Evolutionary conservation across 164 flowering plant species (phyloP).

Genomic region (Dillenia suffruticosa): DNA sequence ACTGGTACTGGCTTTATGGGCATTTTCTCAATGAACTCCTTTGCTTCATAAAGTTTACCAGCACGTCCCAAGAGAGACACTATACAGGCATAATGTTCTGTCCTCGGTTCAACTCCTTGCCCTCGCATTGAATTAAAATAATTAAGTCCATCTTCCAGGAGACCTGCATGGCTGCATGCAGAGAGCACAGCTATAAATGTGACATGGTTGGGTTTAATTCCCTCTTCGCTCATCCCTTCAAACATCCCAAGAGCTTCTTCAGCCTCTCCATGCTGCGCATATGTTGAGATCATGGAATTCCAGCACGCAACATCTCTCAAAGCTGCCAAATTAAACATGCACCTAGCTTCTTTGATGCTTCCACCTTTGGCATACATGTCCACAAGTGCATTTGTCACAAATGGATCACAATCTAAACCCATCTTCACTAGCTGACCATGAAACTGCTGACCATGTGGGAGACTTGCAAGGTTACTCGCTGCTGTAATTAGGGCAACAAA

Average conservation of each 20-base stretch:
- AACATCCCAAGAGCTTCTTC: constrained; percentile 48
- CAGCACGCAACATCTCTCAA: constrained; percentile 56
- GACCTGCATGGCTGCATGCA: constrained; percentile 68
- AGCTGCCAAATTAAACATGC: constrained; percentile 27
- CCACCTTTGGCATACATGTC: constrained; percentile 88
- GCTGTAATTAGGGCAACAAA: constrained; percentile 60
- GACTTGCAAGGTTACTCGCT: constrained; percentile 55
- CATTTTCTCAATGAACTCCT: constrained; percentile 55
- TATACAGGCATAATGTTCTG: constrained; percentile 62
- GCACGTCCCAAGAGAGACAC: constrained; percentile 68
- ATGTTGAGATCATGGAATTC: constrained; percentile 65
- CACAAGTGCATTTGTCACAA: constrained; percentile 53
- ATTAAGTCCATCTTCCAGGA: constrained; percentile 46
- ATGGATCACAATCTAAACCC: constrained; percentile 44
- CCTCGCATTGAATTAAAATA: constrained; percentile 41
- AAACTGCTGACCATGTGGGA: constrained; percentile 49
- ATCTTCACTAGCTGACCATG: constrained; percentile 45
- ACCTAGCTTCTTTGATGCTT: constrained; percentile 46
- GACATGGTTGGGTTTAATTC: constrained; percentile 55
- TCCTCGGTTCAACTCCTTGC: constrained; percentile 53
- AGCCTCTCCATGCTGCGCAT: constrained; percentile 68
- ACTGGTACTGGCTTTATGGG: constrained; percentile 52
- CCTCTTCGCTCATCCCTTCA: constrained; percentile 34
- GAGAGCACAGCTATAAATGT: constrained; percentile 69
- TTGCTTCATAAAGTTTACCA: constrained; percentile 52